phyloP scores from a whole-genome alignment of 169 alveolate genomes.

The Cryptosporidium xiaoi region DNA sequence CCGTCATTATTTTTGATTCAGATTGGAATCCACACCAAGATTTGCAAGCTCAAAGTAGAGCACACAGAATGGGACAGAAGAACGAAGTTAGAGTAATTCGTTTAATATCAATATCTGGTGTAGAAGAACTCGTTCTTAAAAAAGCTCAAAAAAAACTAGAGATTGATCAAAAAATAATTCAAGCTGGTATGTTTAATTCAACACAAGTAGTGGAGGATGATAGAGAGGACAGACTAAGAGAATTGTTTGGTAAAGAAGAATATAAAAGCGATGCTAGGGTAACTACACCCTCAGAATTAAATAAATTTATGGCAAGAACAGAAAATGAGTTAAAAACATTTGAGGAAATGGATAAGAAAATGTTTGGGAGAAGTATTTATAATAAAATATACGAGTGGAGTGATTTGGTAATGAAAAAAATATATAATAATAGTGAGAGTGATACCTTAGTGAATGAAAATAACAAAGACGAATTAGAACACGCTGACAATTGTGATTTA shows the following conservation, averaged over 20 bases:
- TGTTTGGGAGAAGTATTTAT: constrained; percentile 83
- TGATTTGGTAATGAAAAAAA: not conserved
- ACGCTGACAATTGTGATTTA: not conserved
- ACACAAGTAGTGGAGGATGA: constrained; percentile 83
- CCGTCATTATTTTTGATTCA: constrained; percentile 94
- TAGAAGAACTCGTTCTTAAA: constrained; percentile 90
- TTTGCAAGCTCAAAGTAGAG: constrained; percentile 92
- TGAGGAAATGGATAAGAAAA: constrained; percentile 85
- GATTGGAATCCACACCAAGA: constrained; percentile 96
- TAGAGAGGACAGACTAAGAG: constrained; percentile 86
- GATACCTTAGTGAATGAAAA: not conserved
- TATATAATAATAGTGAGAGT: not conserved
- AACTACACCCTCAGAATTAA: constrained; percentile 84
- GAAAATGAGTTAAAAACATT: constrained; percentile 86
- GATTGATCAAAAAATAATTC: constrained; percentile 91
- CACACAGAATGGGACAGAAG: constrained; percentile 95
- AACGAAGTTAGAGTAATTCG: constrained; percentile 92
- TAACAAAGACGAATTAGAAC: not conserved
- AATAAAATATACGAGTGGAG: constrained; percentile 60
- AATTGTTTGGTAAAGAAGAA: constrained; percentile 83
- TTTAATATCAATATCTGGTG: constrained; percentile 87
- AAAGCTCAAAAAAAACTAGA: constrained; percentile 91
- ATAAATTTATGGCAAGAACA: constrained; percentile 85
- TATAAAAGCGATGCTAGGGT: constrained; percentile 83
- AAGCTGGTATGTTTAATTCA: constrained; percentile 92